Percentiles rank a stretch among this genome's conserved stretches.
phyloP scores from a whole-genome alignment of 148 eudicot genomes.

The Rhododendron ferrugineum region DNA sequence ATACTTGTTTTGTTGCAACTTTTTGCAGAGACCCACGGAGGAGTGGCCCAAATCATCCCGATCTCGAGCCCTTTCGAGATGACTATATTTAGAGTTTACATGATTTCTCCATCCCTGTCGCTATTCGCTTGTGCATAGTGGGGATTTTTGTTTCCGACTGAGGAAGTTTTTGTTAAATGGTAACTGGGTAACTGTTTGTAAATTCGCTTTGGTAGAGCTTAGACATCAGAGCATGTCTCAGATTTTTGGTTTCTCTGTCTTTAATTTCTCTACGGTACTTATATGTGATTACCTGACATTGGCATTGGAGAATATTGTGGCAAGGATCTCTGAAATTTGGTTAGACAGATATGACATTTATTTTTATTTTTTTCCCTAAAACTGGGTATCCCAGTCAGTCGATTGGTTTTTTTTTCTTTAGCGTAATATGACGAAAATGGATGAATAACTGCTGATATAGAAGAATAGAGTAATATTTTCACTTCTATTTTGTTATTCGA shows the following conservation, averaged over 20 bases:
- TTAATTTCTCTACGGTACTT: not conserved
- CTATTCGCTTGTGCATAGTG: not conserved
- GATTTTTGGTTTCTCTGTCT: not conserved
- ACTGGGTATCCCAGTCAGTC: too few relatives aligned
- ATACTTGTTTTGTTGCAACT: not conserved
- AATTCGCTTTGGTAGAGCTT: not conserved
- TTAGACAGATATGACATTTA: too few relatives aligned
- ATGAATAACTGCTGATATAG: too few relatives aligned
- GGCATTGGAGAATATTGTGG: not conserved
- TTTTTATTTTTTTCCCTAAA: too few relatives aligned
- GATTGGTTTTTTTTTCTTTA: too few relatives aligned
- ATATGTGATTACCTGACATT: not conserved
- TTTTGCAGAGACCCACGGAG: slow-evolving; percentile 50
- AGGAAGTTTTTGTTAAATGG: not conserved
- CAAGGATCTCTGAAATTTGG: not conserved
- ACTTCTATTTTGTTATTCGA: too few relatives aligned
- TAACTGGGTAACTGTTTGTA: not conserved
- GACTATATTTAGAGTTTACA: slow-evolving; percentile 41
- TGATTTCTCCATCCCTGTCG: not conserved
- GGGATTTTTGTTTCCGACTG: too few relatives aligned
- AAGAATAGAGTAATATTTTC: too few relatives aligned
- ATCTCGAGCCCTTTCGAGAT: slow-evolving; percentile 64
- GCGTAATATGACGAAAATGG: too few relatives aligned
- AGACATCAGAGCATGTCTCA: not conserved
- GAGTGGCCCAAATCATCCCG: slow-evolving; percentile 74